Evolutionary conservation across 1,284 basidiomycete genomes (phyloP).

Genomic region (Leccinum laetum): DNA sequence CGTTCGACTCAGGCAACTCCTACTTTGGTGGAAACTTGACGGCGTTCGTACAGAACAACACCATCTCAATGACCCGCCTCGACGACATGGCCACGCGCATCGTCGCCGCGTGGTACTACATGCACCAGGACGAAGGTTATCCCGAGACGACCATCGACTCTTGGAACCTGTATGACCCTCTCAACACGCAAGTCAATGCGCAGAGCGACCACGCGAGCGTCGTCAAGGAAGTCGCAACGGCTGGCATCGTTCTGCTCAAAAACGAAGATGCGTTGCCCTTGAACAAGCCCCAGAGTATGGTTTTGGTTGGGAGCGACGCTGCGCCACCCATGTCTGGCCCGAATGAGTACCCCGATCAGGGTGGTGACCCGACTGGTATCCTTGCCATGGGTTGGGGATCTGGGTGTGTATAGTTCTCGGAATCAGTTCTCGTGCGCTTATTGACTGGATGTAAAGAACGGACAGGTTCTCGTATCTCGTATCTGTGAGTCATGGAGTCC

Average conservation of each 20-base stretch:
- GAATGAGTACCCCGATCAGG: slow-evolving; percentile 54
- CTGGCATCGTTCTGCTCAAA: slow-evolving; percentile 78
- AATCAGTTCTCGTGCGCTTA: background rate
- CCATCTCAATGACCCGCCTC: slow-evolving; percentile 45
- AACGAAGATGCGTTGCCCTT: slow-evolving; percentile 65
- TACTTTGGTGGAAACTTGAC: slow-evolving; percentile 42
- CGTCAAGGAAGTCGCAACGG: slow-evolving; percentile 65
- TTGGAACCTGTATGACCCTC: slow-evolving; percentile 46
- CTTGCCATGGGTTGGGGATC: slow-evolving; percentile 69
- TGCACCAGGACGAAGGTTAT: slow-evolving; percentile 59
- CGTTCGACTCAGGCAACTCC: slow-evolving; percentile 19
- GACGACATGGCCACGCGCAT: slow-evolving; percentile 72
- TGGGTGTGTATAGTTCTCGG: slow-evolving; percentile 34
- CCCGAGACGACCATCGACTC: slow-evolving; percentile 54
- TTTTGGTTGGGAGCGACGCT: slow-evolving; percentile 51
- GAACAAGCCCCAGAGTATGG: slow-evolving; percentile 35
- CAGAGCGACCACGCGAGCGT: slow-evolving; percentile 55
- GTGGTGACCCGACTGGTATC: slow-evolving; percentile 49
- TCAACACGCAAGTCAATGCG: slow-evolving; percentile 61
- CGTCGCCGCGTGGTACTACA: slow-evolving; percentile 57
- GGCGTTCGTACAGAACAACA: slow-evolving; percentile 24
- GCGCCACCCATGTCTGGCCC: slow-evolving; percentile 55
- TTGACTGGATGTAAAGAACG: slow-evolving; percentile 28
- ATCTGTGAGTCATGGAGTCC: slow-evolving; percentile 28
- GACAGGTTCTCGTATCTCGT: slow-evolving; percentile 38